Conservation (phyloP, 768 basidiomycete species). For the Nidularia sp. region DNA sequence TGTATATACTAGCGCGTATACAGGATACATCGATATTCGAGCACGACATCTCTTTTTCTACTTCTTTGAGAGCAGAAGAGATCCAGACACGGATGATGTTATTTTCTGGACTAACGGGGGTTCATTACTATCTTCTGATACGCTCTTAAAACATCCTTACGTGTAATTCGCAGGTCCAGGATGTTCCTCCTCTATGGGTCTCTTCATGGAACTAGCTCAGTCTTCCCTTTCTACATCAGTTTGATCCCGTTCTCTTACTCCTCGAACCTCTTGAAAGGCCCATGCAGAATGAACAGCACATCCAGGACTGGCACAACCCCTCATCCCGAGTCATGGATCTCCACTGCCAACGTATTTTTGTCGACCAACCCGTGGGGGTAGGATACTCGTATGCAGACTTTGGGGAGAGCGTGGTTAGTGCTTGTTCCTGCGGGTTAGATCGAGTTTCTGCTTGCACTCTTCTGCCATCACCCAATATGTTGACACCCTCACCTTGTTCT, state of each 20-base stretch:
- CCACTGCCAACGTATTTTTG: slow-evolving; percentile 61
- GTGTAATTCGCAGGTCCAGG: slow-evolving; percentile 28
- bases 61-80: slow-evolving; percentile 52
- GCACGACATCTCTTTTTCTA: slow-evolving; percentile 35
- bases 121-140: slow-evolving; percentile 1
- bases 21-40: slow-evolving; percentile 1
- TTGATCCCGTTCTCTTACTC: too few relatives aligned
- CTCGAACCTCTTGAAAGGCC: too few relatives aligned
- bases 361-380: slow-evolving; percentile 59
- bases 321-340: slow-evolving; percentile 65
- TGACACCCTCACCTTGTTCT: background rate
- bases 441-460: slow-evolving; percentile 7
- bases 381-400: slow-evolving; percentile 65
- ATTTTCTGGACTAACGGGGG: slow-evolving; percentile 51
- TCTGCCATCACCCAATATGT: background rate
- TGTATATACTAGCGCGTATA: background rate
- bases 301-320: slow-evolving; percentile 34
- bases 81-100: slow-evolving; percentile 39
- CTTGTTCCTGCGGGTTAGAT: too few relatives aligned
- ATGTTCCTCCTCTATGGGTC: slow-evolving; percentile 45
- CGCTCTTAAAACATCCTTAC: background rate
- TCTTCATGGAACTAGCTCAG: slow-evolving; percentile 72
- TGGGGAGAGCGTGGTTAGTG: slow-evolving; percentile 50
- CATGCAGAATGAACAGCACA: background rate
- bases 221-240: slow-evolving; percentile 13